Evolutionary conservation across 2,329 filamentous ascomycete genomes (phyloP), one percentile per base, ranked within the genome.

Genomic region (Pleomassaria siparia): DNA sequence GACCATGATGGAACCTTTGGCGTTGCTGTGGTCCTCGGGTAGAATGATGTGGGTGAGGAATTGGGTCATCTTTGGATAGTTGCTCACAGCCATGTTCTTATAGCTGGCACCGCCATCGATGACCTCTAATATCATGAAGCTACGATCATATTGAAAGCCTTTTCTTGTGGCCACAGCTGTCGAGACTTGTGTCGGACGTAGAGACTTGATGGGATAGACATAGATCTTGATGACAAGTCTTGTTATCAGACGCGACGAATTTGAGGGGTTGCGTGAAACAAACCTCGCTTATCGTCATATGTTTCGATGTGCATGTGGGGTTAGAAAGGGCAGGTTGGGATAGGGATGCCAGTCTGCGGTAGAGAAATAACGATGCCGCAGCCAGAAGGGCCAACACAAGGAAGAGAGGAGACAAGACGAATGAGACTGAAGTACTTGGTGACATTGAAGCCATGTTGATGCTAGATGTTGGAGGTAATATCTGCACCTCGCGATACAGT

Each of bases 121-220:
- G 11, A 69, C 63, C 41, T 74, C 60, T 15, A 76, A 62, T 5
- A 78, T 56, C 72, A 77, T 68, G 36, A 69, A 70, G 2, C 58
- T 64, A 50, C 76, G 63, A 53, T 78, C 76, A 49, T 75, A 71
- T 22, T 70, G 60, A 46, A 78, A 74, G 50, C 76, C 76, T 62
- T 74, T 58, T 46, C 66, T 67, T 8, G 75, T 76, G 15, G 74
- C 69, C 39, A 69, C 53, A 13, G 72, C 70, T 30, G 63, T 60
- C 2, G 66, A 59, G 21, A 75, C 58, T 16, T 71, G 66, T 4
- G 71, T 64, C 2, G 61, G 66, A 13, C 74, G 70, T 6, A 77
- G 62, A 12, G 74, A 73, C 55, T 78, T 78, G 62, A 78, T 74
- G 2, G 75, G 76, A 48, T 78, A 78, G 5, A 71, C 65, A 47